phyloP scores from a whole-genome alignment of 1,139 yeast genomes.

The Debaryomyces udenii region DNA sequence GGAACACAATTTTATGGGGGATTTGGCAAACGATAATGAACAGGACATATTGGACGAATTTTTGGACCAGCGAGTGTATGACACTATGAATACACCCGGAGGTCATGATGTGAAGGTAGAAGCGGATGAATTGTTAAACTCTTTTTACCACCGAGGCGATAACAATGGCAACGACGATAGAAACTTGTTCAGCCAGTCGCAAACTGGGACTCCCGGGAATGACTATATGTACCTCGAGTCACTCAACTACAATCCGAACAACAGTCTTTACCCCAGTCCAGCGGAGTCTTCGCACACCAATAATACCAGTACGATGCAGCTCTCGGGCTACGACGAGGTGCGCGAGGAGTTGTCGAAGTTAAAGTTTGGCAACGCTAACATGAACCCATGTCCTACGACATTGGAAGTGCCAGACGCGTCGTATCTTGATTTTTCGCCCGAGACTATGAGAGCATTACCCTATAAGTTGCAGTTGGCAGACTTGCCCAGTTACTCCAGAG shows the following conservation, averaged over 20 bases:
- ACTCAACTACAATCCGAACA: constrained; percentile 6
- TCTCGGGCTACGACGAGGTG: constrained; percentile 48
- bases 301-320: constrained; percentile 14
- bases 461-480: constrained; percentile 60
- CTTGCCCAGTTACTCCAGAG: constrained; percentile 81
- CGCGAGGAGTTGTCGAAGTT: constrained; percentile 56
- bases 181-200: constrained; percentile 6
- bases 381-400: constrained; percentile 42
- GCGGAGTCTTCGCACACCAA: constrained; percentile 5
- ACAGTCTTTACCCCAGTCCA: constrained; percentile 4
- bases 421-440: constrained; percentile 42
- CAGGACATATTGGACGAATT: constrained; percentile 58
- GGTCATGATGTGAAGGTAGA: constrained; percentile 18
- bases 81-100: constrained; percentile 34
- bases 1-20: constrained; percentile 15
- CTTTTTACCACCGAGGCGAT: constrained; percentile 15
- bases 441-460: constrained; percentile 51
- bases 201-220: constrained; percentile 18
- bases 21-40: constrained; percentile 25
- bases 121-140: constrained; percentile 19
- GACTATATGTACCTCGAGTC: constrained; percentile 29
- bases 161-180: constrained; percentile 1
- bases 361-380: constrained; percentile 55
- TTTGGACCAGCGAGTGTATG: constrained; percentile 58
- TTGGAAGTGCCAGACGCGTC: constrained; percentile 36